Conservation (phyloP, 1,139 yeast genomes). For the Sugiyamaella grinbergsii region DNA sequence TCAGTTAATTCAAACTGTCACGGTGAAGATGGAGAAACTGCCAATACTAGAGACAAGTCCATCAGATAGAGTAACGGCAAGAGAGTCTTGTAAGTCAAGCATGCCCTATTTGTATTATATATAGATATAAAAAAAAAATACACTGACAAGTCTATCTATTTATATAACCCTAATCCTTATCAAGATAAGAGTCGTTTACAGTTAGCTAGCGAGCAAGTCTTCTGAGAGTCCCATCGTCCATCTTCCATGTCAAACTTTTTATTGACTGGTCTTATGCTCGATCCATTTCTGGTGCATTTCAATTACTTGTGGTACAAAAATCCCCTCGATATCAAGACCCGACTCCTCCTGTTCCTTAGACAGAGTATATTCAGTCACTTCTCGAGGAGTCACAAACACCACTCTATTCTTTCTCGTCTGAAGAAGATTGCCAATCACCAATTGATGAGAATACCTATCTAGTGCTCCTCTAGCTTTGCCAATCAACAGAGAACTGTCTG, state of each 20-base stretch:
- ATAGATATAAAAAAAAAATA: no score
- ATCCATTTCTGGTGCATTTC: slow-evolving; percentile 66
- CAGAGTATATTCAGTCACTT: slow-evolving; percentile 55
- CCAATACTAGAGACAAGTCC: no score
- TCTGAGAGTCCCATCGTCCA: no score
- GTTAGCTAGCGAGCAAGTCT: no score
- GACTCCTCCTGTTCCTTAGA: slow-evolving; percentile 46
- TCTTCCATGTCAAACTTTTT: no score
- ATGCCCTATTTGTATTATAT: no score
- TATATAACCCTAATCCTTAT: slow-evolving; percentile 5
- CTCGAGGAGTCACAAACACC: slow-evolving; percentile 69
- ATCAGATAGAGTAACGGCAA: no score
- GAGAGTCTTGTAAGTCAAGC: no score
- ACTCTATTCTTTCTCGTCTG: slow-evolving; percentile 89
- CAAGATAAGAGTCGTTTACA: not conserved
- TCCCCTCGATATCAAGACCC: slow-evolving; percentile 65
- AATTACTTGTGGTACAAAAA: slow-evolving; percentile 76
- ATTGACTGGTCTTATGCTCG: slow-evolving; percentile 4
- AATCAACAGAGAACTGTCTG: slow-evolving; percentile 71
- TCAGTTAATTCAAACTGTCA: no score
- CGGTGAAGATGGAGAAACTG: no score
- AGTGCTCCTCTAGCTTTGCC: slow-evolving; percentile 78
- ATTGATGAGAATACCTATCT: slow-evolving; percentile 82
- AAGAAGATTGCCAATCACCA: slow-evolving; percentile 90
- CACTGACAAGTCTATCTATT: no score